Conservation (phyloP, 2,329 filamentous ascomycete genomes). For the Ascochyta rabiei region DNA sequence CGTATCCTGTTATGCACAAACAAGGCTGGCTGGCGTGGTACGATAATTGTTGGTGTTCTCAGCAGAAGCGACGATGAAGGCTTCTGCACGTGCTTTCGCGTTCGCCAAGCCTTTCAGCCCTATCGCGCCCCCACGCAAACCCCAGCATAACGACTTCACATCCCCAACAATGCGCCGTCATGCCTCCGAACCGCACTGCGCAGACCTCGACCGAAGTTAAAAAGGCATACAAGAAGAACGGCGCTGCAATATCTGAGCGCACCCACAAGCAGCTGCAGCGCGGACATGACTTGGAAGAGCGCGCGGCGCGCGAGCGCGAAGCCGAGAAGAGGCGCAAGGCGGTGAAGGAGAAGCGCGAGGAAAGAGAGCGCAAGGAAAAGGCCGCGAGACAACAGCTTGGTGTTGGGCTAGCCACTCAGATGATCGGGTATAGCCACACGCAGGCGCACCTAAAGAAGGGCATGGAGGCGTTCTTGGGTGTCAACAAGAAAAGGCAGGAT, state of each 20-base stretch:
- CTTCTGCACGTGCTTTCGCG: background rate
- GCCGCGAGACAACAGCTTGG: slow-evolving; percentile 37
- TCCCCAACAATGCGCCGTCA: slow-evolving; percentile 15
- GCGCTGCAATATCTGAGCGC: slow-evolving; percentile 30
- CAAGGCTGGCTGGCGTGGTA: too few relatives aligned
- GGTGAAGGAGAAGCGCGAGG: slow-evolving; percentile 40
- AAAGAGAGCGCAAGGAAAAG: slow-evolving; percentile 41
- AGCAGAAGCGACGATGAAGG: background rate
- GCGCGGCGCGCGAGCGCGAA: slow-evolving; percentile 42
- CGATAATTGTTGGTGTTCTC: background rate
- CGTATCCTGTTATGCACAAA: too few relatives aligned
- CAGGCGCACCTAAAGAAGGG: slow-evolving; percentile 46
- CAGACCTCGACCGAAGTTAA: slow-evolving; percentile 47
- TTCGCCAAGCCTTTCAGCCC: background rate
- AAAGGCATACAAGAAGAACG: slow-evolving; percentile 40
- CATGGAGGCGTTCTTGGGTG: slow-evolving; percentile 46
- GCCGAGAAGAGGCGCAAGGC: slow-evolving; percentile 37
- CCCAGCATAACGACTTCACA: background rate
- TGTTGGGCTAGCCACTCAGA: slow-evolving; percentile 47
- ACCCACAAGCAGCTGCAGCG: slow-evolving; percentile 42
- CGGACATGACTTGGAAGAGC: slow-evolving; percentile 38
- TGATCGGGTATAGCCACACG: slow-evolving; percentile 47
- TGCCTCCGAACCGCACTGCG: slow-evolving; percentile 37
- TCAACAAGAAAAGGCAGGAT: slow-evolving; percentile 33
- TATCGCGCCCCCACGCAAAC: background rate